Evolutionary conservation across 2,329 filamentous ascomycete genomes (phyloP), one percentile per base, ranked within the genome.

Genomic region (Passalora sequoiae): DNA sequence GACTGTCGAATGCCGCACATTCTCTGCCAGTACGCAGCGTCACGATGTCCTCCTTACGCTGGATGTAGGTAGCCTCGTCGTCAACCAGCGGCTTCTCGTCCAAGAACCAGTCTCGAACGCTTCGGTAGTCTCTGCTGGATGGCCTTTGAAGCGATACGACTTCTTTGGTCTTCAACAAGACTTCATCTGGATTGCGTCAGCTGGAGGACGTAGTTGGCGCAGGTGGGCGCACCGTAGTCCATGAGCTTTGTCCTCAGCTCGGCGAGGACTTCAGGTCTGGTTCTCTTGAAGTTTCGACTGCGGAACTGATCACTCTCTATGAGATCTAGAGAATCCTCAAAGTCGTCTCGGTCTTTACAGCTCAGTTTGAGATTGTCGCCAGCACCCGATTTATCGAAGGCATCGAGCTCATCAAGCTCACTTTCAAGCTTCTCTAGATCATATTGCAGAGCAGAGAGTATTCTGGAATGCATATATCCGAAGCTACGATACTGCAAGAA

Each of bases 401-500:
- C 30, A 25, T 61, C 57, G 19, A 47, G 48, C 2, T 50, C 17
- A 24, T 69, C 65, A 0, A 69, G 57, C 29, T 68, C 61, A 22
- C 49, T 51, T 37, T 69, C 67, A 10, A 69, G 51, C 2, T 16
- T 40, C 0, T 56, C 61, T 17, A 69, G 62, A 29, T 69, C 61
- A 32, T 63, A 60, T 49, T 70, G 67, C 7, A 66, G 35, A 19
- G 65, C 58, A 1, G 67, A 59, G 2, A 69, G 46, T 2, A 68
- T 44, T 4, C 67, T 63, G 4, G 61, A 59, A 35, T 70, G 66
- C 2, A 69, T 49, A 40, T 67, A 66, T 30, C 51, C 55, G 38
- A 69, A 70, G 3, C 59, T 60, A 4, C 67, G 58, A 47, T 69
- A 70, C 3, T 68, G 52, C 2, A 62, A 55, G 40, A 69, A 69